Base-by-base conservation (phyloP, 306 rosid genomes). In the Dalbergia cultrata region DNA sequence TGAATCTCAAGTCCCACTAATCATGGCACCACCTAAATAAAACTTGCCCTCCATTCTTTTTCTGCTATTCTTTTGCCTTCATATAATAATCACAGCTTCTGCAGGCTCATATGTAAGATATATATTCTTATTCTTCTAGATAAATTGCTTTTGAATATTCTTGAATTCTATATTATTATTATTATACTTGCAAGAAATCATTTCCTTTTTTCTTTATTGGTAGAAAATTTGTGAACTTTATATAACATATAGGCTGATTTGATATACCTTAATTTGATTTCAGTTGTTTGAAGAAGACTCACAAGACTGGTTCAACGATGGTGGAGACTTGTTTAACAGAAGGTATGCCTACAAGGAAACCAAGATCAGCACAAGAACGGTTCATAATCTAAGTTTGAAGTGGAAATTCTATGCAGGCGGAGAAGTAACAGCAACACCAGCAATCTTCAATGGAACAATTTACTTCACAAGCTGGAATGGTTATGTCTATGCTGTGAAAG, bases 391-490 rank as follows among this genome's bases (percentile, higher is more conserved):
- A 5, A 54, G 66, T 14, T 59, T 86, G 80, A 84, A 84, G 67
- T 90, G 88, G 93, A 68, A 81, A 26, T 87, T 90, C 57, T 79
- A 39, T 8, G 86, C 88, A 18, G 91, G 91, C 0, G 47, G 74
- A 13, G 91, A 84, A 62, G 77, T 90, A 44, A 61, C 84, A 4
- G 88, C 75, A 26, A 90, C 88, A 1, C 93, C 89, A 12, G 91
- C 90, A 6, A 82, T 84, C 9, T 66, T 21, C 31, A 43, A 84
- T 0, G 86, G 78, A 3, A 72, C 59, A 14, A 41, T 87, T 52
- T 90, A 90, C 37, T 90, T 90, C 37, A 87, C 91, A 14, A 85
- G 91, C 80, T 86, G 93, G 90, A 87, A 90, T 39, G 93, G 93
- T 0, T 63, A 79, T 60, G 72, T 87, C 54, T 85, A 79, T 6